These are phyloP conservation scores for Dendrobium huoshanense DNA, from an alignment of 106 monocot genomes.

Conservation along the genomic window DNA sequence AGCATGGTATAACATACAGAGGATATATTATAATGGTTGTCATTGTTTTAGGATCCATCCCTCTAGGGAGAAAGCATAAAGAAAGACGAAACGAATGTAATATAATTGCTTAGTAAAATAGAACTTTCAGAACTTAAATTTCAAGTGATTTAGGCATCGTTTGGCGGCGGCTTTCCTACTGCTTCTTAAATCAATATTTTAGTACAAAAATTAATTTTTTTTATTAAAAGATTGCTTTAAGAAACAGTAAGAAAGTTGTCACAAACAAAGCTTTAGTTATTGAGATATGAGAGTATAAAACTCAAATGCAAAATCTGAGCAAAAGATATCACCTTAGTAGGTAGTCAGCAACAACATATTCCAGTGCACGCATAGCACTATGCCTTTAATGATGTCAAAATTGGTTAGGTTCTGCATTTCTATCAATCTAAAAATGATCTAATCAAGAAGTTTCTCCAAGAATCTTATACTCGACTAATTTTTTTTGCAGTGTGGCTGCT, in stretches of 20 bases:
- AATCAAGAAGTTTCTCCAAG: slow-evolving; percentile 20
- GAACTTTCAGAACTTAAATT: neutral
- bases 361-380: neutral
- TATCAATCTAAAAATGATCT: neutral
- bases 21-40: neutral
- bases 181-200: too few relatives aligned
- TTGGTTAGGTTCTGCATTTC: neutral
- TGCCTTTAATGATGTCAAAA: neutral
- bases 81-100: neutral
- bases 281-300: neutral
- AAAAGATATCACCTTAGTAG: neutral
- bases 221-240: too few relatives aligned
- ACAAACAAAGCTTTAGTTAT: neutral
- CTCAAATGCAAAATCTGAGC: neutral
- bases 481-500: slow-evolving; percentile 36
- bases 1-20: neutral
- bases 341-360: neutral
- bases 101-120: neutral
- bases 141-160: neutral
- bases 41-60: neutral
- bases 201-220: too few relatives aligned
- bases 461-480: slow-evolving; percentile 41
- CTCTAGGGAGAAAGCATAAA: neutral
- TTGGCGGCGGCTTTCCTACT: too few relatives aligned
- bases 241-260: too few relatives aligned